Evolutionary conservation across 805 yeast genomes (phyloP), one percentile per base, ranked within the genome.

Genomic region (Suhomyces faveliae): DNA sequence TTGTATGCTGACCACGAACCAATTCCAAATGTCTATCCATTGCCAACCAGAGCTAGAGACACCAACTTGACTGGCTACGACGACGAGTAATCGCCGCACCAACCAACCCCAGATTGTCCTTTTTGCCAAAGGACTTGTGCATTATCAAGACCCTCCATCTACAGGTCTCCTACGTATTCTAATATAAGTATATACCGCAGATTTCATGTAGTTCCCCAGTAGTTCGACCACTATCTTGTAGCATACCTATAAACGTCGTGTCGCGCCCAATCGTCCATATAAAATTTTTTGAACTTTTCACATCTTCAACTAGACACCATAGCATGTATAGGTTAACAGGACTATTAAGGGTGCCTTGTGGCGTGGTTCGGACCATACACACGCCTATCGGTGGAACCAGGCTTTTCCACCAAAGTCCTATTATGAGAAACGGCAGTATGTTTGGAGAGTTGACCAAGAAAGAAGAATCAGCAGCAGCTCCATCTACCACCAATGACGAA

Each of bases 1-100:
- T 67, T 83, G 51, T 87, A 80, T 60, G 77, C 71, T 30, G 89
- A 85, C 61, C 85, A 84, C 47, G 78, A 70, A 35, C 84, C 85
- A 12, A 71, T 87, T 52, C 95, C 95, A 40, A 57, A 65, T 41
- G 81, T 79, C 7, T 79, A 79, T 57, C 83, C 82, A 13, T 62
- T 82, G 55, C 87, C 87, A 41, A 62, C 69, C 19, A 73, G 85
- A 53, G 68, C 77, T 22, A 78, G 87, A 64, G 79, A 78, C 56
- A 60, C 56, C 33, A 61, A 51, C 27, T 76, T 71, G 64, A 53
- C 62, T n/a, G 87, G 87, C 6, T 82, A 68, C 55, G 87, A 81
- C 52, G 86, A 82, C 65, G 66, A 62, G 49, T 48, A 48, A 43
- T 25, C 37, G 27, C 15, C 17, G 11, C 21, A 10, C 21, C 43